Conservation (phyloP, 148 eudicot species). For the Diospyros kaki region DNA sequence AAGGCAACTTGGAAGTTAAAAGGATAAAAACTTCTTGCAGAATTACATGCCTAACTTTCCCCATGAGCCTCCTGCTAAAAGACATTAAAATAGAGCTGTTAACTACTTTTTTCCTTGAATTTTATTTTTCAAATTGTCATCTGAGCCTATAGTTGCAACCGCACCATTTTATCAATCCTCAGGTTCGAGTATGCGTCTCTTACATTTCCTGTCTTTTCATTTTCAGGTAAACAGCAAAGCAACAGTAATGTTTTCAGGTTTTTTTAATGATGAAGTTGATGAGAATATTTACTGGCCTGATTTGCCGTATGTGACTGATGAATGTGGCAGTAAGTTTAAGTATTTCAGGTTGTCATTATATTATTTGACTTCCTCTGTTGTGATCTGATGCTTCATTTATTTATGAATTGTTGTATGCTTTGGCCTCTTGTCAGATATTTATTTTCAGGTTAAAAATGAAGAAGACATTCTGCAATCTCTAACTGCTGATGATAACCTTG, state of each 20-base stretch:
- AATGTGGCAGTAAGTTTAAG: constrained; percentile 82
- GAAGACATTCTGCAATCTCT: constrained; percentile 78
- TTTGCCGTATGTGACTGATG: constrained; percentile 85
- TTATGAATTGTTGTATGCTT: background rate
- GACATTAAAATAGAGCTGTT: background rate
- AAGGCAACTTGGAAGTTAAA: background rate
- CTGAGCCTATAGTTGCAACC: too few species aligned
- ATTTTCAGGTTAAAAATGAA: constrained; percentile 89
- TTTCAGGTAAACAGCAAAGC: constrained; percentile 81
- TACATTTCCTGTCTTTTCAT: constrained; percentile 14
- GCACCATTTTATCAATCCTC: background rate
- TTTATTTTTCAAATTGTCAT: too few species aligned
- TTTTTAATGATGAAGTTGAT: constrained; percentile 57
- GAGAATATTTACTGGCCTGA: constrained; percentile 96
- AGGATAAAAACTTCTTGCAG: background rate
- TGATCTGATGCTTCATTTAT: too few species aligned
- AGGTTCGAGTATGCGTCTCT: background rate
- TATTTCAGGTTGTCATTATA: constrained; percentile 10
- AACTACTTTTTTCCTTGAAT: background rate
- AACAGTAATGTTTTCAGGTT: constrained; percentile 78
- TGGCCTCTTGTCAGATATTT: constrained; percentile 64
- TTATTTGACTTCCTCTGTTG: background rate
- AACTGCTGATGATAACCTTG: constrained; percentile 67
- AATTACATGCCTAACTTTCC: background rate
- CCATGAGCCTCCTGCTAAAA: background rate